Evolutionary conservation across 1,284 basidiomycete species (phyloP).

Genomic region (Malassezia vespertilionis): DNA sequence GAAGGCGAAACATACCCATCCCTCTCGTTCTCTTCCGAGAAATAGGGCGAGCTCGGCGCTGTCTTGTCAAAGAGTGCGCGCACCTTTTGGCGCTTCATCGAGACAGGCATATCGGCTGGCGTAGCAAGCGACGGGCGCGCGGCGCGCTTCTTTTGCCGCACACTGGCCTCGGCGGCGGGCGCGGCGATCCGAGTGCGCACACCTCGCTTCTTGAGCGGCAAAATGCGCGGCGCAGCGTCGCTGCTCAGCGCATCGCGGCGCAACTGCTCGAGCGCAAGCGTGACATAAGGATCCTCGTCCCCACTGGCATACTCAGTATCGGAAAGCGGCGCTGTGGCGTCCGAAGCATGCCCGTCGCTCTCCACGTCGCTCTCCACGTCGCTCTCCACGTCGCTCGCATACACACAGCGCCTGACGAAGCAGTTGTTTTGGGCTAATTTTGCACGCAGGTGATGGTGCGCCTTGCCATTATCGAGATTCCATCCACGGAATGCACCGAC

Average conservation of each 20-base stretch:
- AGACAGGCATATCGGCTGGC: no score
- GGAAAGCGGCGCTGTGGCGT: conserved; percentile 4
- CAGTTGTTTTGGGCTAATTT: conserved; percentile 5
- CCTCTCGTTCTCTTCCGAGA: conserved; percentile 11
- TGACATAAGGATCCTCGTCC: conserved; percentile 26
- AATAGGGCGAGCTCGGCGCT: conserved; percentile 24
- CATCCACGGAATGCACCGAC: conserved; percentile 35
- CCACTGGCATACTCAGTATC: conserved; percentile 18
- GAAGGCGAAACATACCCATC: neutral
- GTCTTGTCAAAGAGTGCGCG: conserved; percentile 17
- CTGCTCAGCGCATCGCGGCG: conserved; percentile 1
- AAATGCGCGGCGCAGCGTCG: conserved; percentile 9
- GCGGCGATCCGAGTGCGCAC: conserved; percentile 39
- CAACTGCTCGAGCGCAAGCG: conserved; percentile 23
- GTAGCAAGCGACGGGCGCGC: conserved; percentile 5
- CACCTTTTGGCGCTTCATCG: conserved; percentile 21
- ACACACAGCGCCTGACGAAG: conserved; percentile 7
- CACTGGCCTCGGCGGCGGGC: conserved; percentile 13
- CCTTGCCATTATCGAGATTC: conserved; percentile 21
- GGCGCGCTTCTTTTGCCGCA: conserved; percentile 8
- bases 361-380: conserved; percentile 2
- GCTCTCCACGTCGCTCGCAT: neutral
- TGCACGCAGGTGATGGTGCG: conserved; percentile 6
- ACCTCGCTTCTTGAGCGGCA: conserved; percentile 41
- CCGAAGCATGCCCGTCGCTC: conserved; percentile 9